Percentiles rank a stretch among this genome's conserved stretches.
phyloP scores from a whole-genome alignment of 148 eudicot species.

The Simmondsia chinensis region DNA sequence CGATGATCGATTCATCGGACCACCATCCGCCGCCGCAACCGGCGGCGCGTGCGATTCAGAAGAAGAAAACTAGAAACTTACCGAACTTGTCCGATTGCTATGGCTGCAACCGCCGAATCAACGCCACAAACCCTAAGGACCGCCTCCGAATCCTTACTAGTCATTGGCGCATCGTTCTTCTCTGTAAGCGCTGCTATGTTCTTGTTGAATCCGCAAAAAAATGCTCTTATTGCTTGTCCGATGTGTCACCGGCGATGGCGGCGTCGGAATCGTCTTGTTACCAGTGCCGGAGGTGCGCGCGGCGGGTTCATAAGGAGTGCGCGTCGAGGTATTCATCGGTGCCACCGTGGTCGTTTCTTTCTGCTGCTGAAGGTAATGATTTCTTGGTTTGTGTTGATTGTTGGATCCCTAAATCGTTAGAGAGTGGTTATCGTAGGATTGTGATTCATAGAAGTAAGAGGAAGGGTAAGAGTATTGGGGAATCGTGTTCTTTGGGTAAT shows the following conservation, averaged over 20 bases:
- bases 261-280: constrained; percentile 9
- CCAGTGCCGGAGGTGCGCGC: constrained; percentile 39
- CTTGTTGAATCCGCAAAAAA: constrained; percentile 28
- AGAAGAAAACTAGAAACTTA: constrained; percentile 62
- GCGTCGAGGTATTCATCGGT: constrained; percentile 21
- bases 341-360: constrained; percentile 40
- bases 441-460: constrained; percentile 14
- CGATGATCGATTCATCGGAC: not conserved
- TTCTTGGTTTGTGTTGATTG: constrained; percentile 71
- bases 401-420: constrained; percentile 66
- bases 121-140: constrained; percentile 51
- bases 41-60: not conserved
- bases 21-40: constrained; percentile 16
- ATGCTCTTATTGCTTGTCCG: constrained; percentile 66
- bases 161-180: constrained; percentile 73
- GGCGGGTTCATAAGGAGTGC: constrained; percentile 50
- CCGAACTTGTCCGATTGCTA: constrained; percentile 85
- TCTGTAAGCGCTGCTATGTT: constrained; percentile 43
- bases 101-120: constrained; percentile 47
- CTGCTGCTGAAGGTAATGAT: constrained; percentile 11
- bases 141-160: constrained; percentile 51
- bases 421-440: constrained; percentile 25
- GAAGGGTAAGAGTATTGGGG: constrained; percentile 9
- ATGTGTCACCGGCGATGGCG: constrained; percentile 3
- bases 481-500: constrained; percentile 17